Evolutionary conservation across 2,329 filamentous ascomycete species (phyloP).

Genomic region (Stagonosporopsis cucurbitacearum): DNA sequence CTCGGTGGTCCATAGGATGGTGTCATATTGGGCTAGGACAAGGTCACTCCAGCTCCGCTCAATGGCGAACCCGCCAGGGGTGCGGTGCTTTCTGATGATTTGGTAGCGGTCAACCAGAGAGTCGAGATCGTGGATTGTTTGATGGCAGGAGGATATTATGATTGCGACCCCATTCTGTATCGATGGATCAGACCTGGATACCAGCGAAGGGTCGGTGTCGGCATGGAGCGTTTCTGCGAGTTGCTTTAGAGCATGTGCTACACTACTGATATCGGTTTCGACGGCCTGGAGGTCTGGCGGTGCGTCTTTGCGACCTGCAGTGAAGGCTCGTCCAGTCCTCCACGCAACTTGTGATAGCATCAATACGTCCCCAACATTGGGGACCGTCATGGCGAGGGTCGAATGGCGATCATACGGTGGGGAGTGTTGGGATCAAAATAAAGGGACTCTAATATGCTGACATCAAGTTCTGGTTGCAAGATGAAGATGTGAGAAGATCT

Average conservation of each 20-base stretch:
- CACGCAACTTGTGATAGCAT: slow-evolving; percentile 56
- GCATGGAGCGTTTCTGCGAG: slow-evolving; percentile 54
- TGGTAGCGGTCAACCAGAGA: slow-evolving; percentile 55
- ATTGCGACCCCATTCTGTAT: slow-evolving; percentile 48
- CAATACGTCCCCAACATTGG: slow-evolving; percentile 53
- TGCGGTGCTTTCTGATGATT: slow-evolving; percentile 52
- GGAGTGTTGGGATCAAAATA: background rate
- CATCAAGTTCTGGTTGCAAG: background rate
- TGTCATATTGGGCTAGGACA: slow-evolving; percentile 51
- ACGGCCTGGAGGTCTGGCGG: slow-evolving; percentile 53
- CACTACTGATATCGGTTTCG: slow-evolving; percentile 50
- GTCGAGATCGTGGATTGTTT: slow-evolving; percentile 53
- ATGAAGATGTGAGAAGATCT: slow-evolving; percentile 7
- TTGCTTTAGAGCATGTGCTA: slow-evolving; percentile 53
- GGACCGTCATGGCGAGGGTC: slow-evolving; percentile 37
- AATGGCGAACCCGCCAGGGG: slow-evolving; percentile 49
- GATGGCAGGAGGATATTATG: slow-evolving; percentile 50
- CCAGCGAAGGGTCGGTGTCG: slow-evolving; percentile 42
- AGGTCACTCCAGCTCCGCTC: slow-evolving; percentile 54
- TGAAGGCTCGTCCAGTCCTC: slow-evolving; percentile 55
- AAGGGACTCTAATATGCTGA: background rate
- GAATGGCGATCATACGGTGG: background rate
- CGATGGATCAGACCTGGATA: slow-evolving; percentile 40
- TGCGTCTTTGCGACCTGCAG: slow-evolving; percentile 48
- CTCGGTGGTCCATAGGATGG: slow-evolving; percentile 55